These are phyloP conservation scores for Yamadazyma triangularis DNA, from an alignment of 1,139 yeast species.

Conservation along the genomic window DNA sequence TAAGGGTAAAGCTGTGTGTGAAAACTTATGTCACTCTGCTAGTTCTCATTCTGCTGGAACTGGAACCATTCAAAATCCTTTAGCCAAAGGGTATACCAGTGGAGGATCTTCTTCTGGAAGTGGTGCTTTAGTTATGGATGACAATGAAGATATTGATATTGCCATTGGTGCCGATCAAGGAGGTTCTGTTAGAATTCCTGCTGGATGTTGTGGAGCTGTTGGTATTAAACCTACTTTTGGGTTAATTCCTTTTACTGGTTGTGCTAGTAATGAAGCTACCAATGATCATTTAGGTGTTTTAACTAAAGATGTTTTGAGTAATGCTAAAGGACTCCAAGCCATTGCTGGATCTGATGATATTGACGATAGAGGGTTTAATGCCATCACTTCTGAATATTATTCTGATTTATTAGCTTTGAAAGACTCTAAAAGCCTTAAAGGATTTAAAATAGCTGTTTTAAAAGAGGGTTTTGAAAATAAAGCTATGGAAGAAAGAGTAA, in stretches of 20 bases:
- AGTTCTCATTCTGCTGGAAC: slow-evolving; percentile 13
- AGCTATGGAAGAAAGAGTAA: slow-evolving; percentile 10
- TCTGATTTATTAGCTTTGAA: slow-evolving; percentile 2
- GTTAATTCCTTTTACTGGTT: slow-evolving; percentile 12
- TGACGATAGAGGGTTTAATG: slow-evolving; percentile 9
- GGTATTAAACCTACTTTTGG: slow-evolving; percentile 15
- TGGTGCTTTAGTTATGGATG: slow-evolving; percentile 10
- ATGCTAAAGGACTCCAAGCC: slow-evolving; percentile 7
- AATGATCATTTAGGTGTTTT: slow-evolving; percentile 13
- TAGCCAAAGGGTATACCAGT: slow-evolving; percentile 11
- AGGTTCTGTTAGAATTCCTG: slow-evolving; percentile 11
- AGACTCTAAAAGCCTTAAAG: slow-evolving; percentile 6
- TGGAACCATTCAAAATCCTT: slow-evolving; percentile 13
- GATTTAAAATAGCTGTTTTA: slow-evolving; percentile 12
- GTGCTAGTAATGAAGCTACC: slow-evolving; percentile 12
- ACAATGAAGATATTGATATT: slow-evolving; percentile 8
- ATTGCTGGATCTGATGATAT: slow-evolving; percentile 13
- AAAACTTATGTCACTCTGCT: slow-evolving; percentile 13
- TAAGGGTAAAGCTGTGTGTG: slow-evolving; percentile 12
- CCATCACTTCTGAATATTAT: slow-evolving; percentile 4
- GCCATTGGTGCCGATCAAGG: slow-evolving; percentile 13
- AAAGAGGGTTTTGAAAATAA: slow-evolving; percentile 11
- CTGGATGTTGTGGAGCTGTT: slow-evolving; percentile 12
- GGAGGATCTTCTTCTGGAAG: slow-evolving; percentile 14
- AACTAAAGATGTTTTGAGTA: slow-evolving; percentile 11